A percentile compares a stretch with the other conserved stretches of the same genome.
phyloP scores from a whole-genome alignment of 1,284 basidiomycete species.

The Trametes pubescens region DNA sequence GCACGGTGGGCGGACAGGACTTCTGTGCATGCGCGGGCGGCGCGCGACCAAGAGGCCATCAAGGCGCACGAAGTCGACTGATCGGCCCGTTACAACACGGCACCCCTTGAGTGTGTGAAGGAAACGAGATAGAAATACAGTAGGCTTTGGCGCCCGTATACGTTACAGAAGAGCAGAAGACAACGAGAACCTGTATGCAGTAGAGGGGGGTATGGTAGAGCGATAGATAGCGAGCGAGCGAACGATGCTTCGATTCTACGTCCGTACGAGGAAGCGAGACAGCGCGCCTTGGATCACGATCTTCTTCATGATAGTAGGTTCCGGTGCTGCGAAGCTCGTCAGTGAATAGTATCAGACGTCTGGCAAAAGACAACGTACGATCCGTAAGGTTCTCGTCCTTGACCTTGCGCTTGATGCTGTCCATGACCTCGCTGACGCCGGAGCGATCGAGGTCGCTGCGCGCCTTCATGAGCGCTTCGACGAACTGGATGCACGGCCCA shows the following conservation, averaged over 20 bases:
- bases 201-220: conserved; percentile 42
- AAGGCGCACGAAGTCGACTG: conserved; percentile 5
- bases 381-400: conserved; percentile 87
- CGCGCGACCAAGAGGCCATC: conserved; percentile 30
- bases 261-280: conserved; percentile 52
- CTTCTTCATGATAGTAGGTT: conserved; percentile 89
- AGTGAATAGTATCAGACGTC: background rate
- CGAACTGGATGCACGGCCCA: conserved; percentile 92
- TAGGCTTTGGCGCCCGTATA: conserved; percentile 25
- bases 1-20: conserved; percentile 79
- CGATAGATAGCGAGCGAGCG: background rate
- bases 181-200: conserved; percentile 20
- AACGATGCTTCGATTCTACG: conserved; percentile 13
- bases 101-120: background rate
- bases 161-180: conserved; percentile 28
- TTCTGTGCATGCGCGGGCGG: conserved; percentile 31
- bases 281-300: conserved; percentile 79
- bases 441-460: conserved; percentile 92
- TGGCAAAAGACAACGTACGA: conserved; percentile 63
- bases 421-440: conserved; percentile 92
- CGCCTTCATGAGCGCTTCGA: conserved; percentile 90
- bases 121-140: conserved; percentile 24
- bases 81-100: background rate
- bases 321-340: conserved; percentile 56
- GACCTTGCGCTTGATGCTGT: conserved; percentile 91